Conservation (phyloP, 495 filamentous ascomycete genomes). For the Podospora appendiculata region DNA sequence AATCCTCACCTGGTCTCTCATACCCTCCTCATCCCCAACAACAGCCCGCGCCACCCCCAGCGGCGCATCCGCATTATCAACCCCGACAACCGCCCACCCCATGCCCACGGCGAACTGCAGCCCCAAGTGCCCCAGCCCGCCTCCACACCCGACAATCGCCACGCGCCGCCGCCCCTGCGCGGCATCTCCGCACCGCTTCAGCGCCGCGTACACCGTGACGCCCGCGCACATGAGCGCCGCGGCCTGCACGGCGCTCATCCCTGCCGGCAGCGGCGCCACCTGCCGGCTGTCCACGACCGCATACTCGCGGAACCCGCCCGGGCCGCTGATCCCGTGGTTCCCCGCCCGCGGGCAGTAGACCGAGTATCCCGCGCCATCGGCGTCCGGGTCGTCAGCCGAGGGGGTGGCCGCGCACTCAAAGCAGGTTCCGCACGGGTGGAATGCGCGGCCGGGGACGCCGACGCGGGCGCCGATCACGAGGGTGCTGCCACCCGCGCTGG, state of each 20-base stretch:
- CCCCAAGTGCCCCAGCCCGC: constrained; percentile 50
- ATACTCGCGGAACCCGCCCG: constrained; percentile 20
- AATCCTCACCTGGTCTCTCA: neutral
- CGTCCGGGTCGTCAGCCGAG: constrained; percentile 6
- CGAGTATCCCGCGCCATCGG: constrained; percentile 26
- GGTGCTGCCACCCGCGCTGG: too few species aligned
- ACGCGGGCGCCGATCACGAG: constrained; percentile 10
- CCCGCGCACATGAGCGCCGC: constrained; percentile 49
- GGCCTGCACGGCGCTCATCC: constrained; percentile 27
- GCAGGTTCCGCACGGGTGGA: constrained; percentile 30
- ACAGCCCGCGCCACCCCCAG: constrained; percentile 7
- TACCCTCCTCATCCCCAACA: too few species aligned
- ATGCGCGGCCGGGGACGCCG: constrained; percentile 29
- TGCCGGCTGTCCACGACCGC: constrained; percentile 16
- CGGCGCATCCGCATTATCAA: constrained; percentile 21
- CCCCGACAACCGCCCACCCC: constrained; percentile 46
- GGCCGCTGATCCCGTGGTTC: constrained; percentile 14
- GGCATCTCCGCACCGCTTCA: constrained; percentile 34
- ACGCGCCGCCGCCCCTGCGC: constrained; percentile 30
- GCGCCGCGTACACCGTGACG: constrained; percentile 42
- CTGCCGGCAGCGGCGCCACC: constrained; percentile 24
- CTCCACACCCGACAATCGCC: constrained; percentile 43
- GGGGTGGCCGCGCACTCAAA: constrained; percentile 23
- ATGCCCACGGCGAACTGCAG: constrained; percentile 47
- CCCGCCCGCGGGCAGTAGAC: constrained; percentile 19